Evolutionary conservation across 352 stramenopile genomes (phyloP).

Genomic region (Pseudoperonospora humuli): DNA sequence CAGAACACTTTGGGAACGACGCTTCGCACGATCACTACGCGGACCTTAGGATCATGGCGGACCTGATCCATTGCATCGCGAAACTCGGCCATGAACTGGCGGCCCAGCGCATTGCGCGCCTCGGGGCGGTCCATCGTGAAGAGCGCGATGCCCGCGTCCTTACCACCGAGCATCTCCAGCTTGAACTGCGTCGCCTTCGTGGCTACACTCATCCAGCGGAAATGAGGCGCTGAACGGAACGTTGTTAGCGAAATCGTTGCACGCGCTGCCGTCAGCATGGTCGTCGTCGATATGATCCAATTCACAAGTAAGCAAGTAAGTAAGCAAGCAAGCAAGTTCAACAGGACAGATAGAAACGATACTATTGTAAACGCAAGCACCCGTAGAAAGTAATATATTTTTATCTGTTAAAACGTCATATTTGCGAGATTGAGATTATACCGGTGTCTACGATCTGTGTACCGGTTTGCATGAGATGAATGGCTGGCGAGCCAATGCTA

Average conservation of each 20-base stretch:
- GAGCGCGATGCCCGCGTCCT: conserved; percentile 51
- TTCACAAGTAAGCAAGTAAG: too few species aligned
- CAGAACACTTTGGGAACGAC: conserved; percentile 83
- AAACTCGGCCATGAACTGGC: conserved; percentile 80
- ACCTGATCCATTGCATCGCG: conserved; percentile 55
- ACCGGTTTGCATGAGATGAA: conserved; percentile 1
- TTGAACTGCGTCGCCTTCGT: conserved; percentile 37
- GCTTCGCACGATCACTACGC: conserved; percentile 76
- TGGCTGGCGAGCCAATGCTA: conserved; percentile 3
- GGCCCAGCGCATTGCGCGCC: conserved; percentile 67
- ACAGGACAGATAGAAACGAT: too few species aligned
- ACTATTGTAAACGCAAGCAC: too few species aligned
- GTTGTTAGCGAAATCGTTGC: not conserved
- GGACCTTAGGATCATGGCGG: conserved; percentile 55
- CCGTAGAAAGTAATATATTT: too few species aligned
- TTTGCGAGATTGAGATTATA: too few species aligned
- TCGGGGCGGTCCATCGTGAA: conserved; percentile 74
- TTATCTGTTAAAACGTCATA: too few species aligned
- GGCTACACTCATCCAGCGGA: conserved; percentile 11
- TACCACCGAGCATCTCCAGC: conserved; percentile 48
- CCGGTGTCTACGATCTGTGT: not conserved
- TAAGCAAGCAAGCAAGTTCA: too few species aligned
- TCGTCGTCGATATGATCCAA: not conserved
- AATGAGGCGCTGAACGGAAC: not conserved
- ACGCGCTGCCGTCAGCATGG: conserved; percentile 7